Percentiles rank a stretch among this genome's conserved stretches.
Evolutionary conservation across 495 filamentous ascomycete species (phyloP).

Genomic region (Penicillium egyptiacum): DNA sequence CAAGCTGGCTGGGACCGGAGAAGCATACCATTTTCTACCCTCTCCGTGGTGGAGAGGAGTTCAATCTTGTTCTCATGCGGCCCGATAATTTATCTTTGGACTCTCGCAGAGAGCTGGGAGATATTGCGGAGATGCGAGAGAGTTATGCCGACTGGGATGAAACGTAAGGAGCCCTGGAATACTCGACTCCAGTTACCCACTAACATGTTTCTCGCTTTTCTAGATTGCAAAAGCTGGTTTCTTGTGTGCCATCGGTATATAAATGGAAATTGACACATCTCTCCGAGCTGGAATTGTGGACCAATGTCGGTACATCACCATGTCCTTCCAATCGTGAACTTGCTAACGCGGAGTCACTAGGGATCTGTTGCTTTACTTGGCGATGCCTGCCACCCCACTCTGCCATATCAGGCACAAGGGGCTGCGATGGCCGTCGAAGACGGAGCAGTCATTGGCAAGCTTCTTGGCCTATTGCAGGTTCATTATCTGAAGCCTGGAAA

Average conservation of each 20-base stretch:
- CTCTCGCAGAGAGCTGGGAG: constrained; percentile 28
- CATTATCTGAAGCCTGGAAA: constrained; percentile 3
- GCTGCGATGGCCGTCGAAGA: constrained; percentile 58
- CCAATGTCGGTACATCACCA: constrained; percentile 34
- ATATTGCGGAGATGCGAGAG: constrained; percentile 49
- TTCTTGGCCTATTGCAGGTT: constrained; percentile 28
- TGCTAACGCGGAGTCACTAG: constrained; percentile 14
- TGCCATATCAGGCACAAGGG: constrained; percentile 66
- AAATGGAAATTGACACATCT: constrained; percentile 63
- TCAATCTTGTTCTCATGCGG: constrained; percentile 58
- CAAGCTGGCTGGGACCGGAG: constrained; percentile 46
- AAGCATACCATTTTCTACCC: constrained; percentile 60
- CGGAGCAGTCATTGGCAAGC: constrained; percentile 42
- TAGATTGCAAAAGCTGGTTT: constrained; percentile 23
- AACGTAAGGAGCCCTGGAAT: constrained; percentile 41
- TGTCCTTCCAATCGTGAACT: not conserved
- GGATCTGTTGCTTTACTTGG: constrained; percentile 57
- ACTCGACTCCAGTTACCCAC: not conserved
- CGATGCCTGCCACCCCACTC: constrained; percentile 70
- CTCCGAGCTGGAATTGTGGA: constrained; percentile 45
- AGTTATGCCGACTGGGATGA: constrained; percentile 55
- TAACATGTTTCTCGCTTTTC: not conserved
- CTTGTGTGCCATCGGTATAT: constrained; percentile 17
- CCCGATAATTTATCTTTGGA: constrained; percentile 58
- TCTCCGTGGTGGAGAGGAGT: constrained; percentile 49